Conservation (phyloP, 306 rosid genomes). For the Acmispon strigosus region DNA sequence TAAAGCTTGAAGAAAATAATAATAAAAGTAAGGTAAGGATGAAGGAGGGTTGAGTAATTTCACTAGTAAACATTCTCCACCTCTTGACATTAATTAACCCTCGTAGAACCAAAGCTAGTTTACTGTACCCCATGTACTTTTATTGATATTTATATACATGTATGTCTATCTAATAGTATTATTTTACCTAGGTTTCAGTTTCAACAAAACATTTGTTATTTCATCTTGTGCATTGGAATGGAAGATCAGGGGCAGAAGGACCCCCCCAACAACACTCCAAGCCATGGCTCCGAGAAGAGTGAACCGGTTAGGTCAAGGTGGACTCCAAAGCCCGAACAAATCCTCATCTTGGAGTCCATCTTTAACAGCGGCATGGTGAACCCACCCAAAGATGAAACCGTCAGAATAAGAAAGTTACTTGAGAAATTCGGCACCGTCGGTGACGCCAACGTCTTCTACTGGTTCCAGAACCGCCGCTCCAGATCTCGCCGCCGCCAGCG, state of each 20-base stretch:
- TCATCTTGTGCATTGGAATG: slow-evolving; percentile 34
- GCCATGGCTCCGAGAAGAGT: slow-evolving; percentile 37
- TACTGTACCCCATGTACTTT: neutral
- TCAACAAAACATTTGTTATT: neutral
- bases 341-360: slow-evolving; percentile 85
- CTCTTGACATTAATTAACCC: neutral
- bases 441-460: slow-evolving; percentile 91
- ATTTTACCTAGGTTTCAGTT: slow-evolving; percentile 44
- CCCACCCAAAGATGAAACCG: slow-evolving; percentile 87
- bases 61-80: neutral
- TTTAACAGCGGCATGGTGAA: slow-evolving; percentile 97
- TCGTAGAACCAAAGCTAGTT: neutral
- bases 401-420: slow-evolving; percentile 62
- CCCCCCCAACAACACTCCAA: neutral
- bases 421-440: slow-evolving; percentile 88
- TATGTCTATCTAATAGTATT: neutral
- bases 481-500: slow-evolving; percentile 96
- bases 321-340: slow-evolving; percentile 94
- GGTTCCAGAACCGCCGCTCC: slow-evolving; percentile 96
- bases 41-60: slow-evolving; percentile 14
- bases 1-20: no score
- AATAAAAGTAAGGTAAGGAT: neutral
- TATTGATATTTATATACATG: neutral
- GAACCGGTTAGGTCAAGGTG: slow-evolving; percentile 89
- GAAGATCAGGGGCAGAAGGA: slow-evolving; percentile 33